Percentiles rank a stretch among this genome's conserved stretches.
Conservation (phyloP, 2,329 filamentous ascomycete species). For the Juglanconis juglandina region DNA sequence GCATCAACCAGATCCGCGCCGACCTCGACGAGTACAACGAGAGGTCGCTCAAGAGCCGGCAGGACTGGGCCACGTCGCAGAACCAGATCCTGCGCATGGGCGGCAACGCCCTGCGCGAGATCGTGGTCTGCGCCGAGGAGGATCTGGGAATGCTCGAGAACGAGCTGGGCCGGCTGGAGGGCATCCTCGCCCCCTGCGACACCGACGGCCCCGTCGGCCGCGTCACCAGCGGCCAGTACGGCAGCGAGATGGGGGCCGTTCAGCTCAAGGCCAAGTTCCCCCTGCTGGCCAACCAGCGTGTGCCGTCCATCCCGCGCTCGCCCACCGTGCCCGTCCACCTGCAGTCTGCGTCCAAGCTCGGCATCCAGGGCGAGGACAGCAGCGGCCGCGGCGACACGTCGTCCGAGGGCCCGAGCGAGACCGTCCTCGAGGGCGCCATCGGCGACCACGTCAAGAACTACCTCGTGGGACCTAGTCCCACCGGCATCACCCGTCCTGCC, state of each 20-base stretch:
- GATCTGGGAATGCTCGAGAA: conserved; percentile 16
- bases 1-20: conserved; percentile 3
- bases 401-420: not conserved
- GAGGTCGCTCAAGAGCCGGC: not conserved
- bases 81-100: conserved; percentile 15
- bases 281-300: not conserved
- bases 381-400: not conserved
- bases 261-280: not conserved
- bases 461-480: not conserved
- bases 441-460: conserved; percentile 4
- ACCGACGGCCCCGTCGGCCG: conserved; percentile 4
- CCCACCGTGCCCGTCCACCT: conserved; percentile 3
- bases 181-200: conserved; percentile 8
- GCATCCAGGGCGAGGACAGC: not conserved
- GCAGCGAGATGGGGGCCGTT: conserved; percentile 10
- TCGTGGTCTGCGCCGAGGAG: conserved; percentile 10
- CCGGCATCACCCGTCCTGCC: no score
- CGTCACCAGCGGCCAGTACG: conserved; percentile 8
- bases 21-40: conserved; percentile 16
- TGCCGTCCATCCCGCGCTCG: conserved; percentile 2
- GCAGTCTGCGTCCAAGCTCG: conserved; percentile 6
- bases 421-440: not conserved
- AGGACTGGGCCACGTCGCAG: conserved; percentile 14
- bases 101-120: conserved; percentile 12
- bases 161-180: conserved; percentile 12